Base-by-base conservation (phyloP, 208 protist genomes). In the Tritrichomonas foetus region DNA sequence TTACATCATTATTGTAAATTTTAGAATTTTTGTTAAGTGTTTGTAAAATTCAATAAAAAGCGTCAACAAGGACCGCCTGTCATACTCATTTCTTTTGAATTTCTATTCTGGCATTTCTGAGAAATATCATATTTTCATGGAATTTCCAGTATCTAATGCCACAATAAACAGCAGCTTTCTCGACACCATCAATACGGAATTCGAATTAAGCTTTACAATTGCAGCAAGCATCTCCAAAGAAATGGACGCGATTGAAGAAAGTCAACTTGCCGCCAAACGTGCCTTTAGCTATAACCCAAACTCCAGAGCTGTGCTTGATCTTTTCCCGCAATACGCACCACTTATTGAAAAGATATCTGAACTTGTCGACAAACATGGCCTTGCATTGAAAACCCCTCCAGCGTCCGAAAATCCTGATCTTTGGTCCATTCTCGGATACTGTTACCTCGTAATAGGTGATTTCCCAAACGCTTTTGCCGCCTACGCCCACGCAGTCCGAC, bases 241-340 rank as follows among this genome's bases (percentile, higher is more conserved):
- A 14, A 89, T 89, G 78, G 47, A 57, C 0, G 53, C 47, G 8
- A 57, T 47, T 89, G 78, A 89, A 27, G 47, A 53, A 9, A 53
- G 41, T 33, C 41, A 57, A 20, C 27, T 47, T 14, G 78, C 47
- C 0, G 78, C 78, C 3, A 89, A 89, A 57, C 25, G 47, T 39
- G 78, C 57, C 57, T 89, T 89, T 57, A 89, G 47, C 27, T 89
- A 89, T 57, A 89, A 89, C 30, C 78, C 78, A 16, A 89, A 89
- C 47, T 89, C 78, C 8, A 57, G 36, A 53, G 20, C 39, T 3
- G 57, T 89, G 5, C 78, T 53, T 8, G 14, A 89, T 5, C 41
- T 53, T 61, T 89, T 55, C 41, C 78, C 78, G 39, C 44, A 89
- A 57, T 89, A 57, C 41, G 47, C 78, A 89, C 22, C 78, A 57